Percentiles rank a stretch among this genome's conserved stretches.
These are phyloP conservation scores for Tricholoma furcatifolium DNA, from an alignment of 768 basidiomycete species.

Conservation along the genomic window DNA sequence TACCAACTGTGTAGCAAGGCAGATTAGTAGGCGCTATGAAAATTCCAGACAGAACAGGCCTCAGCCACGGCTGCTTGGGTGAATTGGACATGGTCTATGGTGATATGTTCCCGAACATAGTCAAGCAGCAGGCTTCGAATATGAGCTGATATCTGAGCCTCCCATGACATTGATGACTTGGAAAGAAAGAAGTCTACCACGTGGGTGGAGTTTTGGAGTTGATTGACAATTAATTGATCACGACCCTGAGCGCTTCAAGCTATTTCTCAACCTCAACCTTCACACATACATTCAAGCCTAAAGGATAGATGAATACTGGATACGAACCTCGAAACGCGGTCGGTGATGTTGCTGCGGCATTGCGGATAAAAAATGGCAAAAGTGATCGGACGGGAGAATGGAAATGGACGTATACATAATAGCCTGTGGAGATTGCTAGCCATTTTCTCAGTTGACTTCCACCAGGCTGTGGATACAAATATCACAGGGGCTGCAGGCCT, in stretches of 20 bases:
- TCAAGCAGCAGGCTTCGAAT: slow-evolving; percentile 53
- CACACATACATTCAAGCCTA: not conserved
- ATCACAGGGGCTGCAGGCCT: not conserved
- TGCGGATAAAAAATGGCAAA: not conserved
- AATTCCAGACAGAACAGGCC: slow-evolving; percentile 27
- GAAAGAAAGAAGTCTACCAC: not conserved
- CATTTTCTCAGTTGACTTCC: not conserved
- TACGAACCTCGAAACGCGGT: not conserved
- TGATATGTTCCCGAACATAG: slow-evolving; percentile 53
- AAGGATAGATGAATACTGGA: not conserved
- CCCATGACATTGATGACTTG: slow-evolving; percentile 10
- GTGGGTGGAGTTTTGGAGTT: not conserved
- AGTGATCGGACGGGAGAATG: slow-evolving; percentile 3
- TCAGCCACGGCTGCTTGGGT: slow-evolving; percentile 49
- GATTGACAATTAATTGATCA: not conserved
- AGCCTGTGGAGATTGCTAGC: not conserved
- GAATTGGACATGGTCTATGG: slow-evolving; percentile 52
- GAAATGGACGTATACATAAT: not conserved
- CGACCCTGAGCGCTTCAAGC: not conserved
- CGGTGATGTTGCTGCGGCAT: not conserved
- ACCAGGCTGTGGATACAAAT: slow-evolving; percentile 10
- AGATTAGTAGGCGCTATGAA: not conserved
- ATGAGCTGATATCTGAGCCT: slow-evolving; percentile 36
- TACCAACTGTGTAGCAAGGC: slow-evolving; percentile 31
- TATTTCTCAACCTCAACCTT: not conserved